Conservation (phyloP, 2,329 filamentous ascomycete genomes). For the Exophiala xenobiotica region DNA sequence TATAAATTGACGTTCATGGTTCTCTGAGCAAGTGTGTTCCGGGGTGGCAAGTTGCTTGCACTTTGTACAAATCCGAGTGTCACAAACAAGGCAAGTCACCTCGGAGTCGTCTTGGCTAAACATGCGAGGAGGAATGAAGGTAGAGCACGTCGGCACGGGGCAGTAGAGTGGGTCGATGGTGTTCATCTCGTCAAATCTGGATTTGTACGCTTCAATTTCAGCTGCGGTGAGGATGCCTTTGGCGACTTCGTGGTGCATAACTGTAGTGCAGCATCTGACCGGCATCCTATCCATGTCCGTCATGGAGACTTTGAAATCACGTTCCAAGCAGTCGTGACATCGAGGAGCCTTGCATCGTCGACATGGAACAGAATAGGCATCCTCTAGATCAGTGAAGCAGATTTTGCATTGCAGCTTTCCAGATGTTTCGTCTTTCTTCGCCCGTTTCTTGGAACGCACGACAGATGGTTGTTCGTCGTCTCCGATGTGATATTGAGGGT, state of each 20-base stretch:
- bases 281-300: conserved; percentile 21
- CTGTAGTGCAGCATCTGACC: conserved; percentile 41
- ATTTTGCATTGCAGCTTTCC: conserved; percentile 7
- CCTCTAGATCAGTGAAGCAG: conserved; percentile 13
- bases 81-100: conserved; percentile 48
- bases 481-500: conserved; percentile 3
- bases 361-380: conserved; percentile 21
- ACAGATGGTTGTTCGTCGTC: background rate
- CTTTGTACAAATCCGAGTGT: conserved; percentile 42
- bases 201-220: conserved; percentile 41
- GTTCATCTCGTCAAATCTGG: conserved; percentile 50
- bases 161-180: conserved; percentile 51
- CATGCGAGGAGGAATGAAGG: conserved; percentile 45
- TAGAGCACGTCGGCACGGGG: conserved; percentile 48
- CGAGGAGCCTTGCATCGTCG: conserved; percentile 12
- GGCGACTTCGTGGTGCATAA: conserved; percentile 45
- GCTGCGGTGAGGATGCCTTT: conserved; percentile 37
- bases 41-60: conserved; percentile 47
- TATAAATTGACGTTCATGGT: conserved; percentile 38
- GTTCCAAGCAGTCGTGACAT: conserved; percentile 24
- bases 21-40: conserved; percentile 32
- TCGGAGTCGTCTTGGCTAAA: conserved; percentile 22
- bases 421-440: background rate
- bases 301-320: conserved; percentile 18
- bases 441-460: background rate